A percentile compares a stretch with the other conserved stretches of the same genome.
These are phyloP conservation scores for Thermomyces lanuginosus DNA, from an alignment of 2,329 filamentous ascomycete species.

Conservation along the genomic window DNA sequence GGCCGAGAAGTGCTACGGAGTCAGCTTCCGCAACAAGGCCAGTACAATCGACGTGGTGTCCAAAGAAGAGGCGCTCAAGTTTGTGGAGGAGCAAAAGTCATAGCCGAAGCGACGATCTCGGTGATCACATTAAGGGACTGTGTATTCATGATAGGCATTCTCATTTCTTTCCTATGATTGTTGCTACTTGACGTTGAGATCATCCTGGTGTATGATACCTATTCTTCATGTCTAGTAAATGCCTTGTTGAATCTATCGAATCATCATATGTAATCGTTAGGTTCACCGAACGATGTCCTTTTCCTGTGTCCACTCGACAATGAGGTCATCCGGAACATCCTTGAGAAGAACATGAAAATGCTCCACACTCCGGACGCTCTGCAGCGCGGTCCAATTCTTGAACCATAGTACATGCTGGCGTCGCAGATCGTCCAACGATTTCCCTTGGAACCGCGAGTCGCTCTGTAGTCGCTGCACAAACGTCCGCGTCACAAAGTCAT, in stretches of 20 bases:
- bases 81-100: conserved; percentile 69
- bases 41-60: conserved; percentile 84
- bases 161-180: neutral
- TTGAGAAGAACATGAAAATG: conserved; percentile 40
- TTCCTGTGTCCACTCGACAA: conserved; percentile 31
- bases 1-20: conserved; percentile 94
- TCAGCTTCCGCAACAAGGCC: conserved; percentile 81
- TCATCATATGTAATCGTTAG: neutral
- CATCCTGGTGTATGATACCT: too few species aligned
- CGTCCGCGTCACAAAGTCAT: conserved; percentile 32
- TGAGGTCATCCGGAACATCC: conserved; percentile 30
- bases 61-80: conserved; percentile 73
- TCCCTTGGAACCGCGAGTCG: conserved; percentile 16
- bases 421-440: conserved; percentile 16
- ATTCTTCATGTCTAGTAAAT: neutral
- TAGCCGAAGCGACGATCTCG: too few species aligned
- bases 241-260: too few species aligned
- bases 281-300: conserved; percentile 4
- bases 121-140: neutral
- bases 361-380: conserved; percentile 43
- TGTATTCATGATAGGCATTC: too few species aligned
- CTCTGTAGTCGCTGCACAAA: conserved; percentile 31
- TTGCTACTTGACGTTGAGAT: neutral
- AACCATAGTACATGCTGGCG: conserved; percentile 41
- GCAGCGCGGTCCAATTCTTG: conserved; percentile 46